Conservation (phyloP, 768 basidiomycete species). For the Multifurca ochricompacta region DNA sequence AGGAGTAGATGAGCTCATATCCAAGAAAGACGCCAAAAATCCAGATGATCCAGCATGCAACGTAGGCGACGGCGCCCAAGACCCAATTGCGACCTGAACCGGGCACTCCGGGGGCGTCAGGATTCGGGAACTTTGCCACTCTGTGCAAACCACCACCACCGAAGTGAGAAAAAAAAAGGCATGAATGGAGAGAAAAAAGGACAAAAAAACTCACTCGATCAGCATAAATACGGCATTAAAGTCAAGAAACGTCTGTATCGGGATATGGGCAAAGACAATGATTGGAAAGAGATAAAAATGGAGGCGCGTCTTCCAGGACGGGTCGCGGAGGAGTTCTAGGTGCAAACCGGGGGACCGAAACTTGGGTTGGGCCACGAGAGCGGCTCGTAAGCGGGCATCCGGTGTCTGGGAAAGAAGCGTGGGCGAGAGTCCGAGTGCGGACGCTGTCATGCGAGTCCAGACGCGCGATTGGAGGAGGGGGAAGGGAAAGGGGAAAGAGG, state of each 20-base stretch:
- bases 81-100: constrained; percentile 75
- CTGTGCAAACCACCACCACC: constrained; percentile 30
- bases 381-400: constrained; percentile 25
- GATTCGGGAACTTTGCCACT: constrained; percentile 67
- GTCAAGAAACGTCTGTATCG: constrained; percentile 79
- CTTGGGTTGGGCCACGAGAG: constrained; percentile 38
- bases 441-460: constrained; percentile 52
- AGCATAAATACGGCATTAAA: constrained; percentile 83
- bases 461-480: constrained; percentile 36
- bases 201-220: constrained; percentile 56
- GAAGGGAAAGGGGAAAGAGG: neutral
- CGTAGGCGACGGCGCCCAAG: constrained; percentile 74
- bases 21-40: constrained; percentile 63
- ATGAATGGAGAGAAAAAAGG: neutral
- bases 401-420: constrained; percentile 35
- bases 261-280: constrained; percentile 62
- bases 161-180: constrained; percentile 5
- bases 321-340: constrained; percentile 57
- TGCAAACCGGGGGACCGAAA: constrained; percentile 65
- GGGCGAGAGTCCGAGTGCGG: constrained; percentile 30
- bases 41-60: constrained; percentile 74
- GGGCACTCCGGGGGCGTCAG: constrained; percentile 57
- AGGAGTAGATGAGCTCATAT: constrained; percentile 73
- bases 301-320: constrained; percentile 44
- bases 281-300: constrained; percentile 68